Evolutionary conservation across 805 yeast genomes (phyloP).

Genomic region (Wickerhamiella parazyma): DNA sequence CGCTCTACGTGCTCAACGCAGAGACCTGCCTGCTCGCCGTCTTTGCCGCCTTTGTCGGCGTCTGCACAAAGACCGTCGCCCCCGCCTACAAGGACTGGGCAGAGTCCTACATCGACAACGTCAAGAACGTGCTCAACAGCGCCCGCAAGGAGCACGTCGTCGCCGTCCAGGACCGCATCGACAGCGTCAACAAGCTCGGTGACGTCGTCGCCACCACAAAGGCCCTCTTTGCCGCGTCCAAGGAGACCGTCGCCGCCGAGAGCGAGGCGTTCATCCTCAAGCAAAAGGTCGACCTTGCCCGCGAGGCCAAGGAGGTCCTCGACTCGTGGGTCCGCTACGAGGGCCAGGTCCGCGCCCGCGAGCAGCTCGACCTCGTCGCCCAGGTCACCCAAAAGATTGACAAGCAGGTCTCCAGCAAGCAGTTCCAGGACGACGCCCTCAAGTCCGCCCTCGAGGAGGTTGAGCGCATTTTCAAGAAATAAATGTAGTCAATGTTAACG

Average conservation of each 20-base stretch:
- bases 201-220: slow-evolving; percentile 87
- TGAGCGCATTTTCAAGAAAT: slow-evolving; percentile 54
- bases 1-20: slow-evolving; percentile 83
- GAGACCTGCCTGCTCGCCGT: slow-evolving; percentile 78
- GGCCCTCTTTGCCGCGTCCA: slow-evolving; percentile 82
- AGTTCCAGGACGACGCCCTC: slow-evolving; percentile 87
- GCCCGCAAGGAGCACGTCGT: slow-evolving; percentile 83
- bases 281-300: slow-evolving; percentile 76
- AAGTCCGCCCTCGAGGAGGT: slow-evolving; percentile 84
- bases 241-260: slow-evolving; percentile 93
- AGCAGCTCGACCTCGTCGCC: slow-evolving; percentile 83
- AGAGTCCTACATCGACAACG: slow-evolving; percentile 66
- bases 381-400: slow-evolving; percentile 80
- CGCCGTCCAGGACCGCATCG: slow-evolving; percentile 89
- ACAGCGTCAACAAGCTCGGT: slow-evolving; percentile 72
- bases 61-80: slow-evolving; percentile 76
- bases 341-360: slow-evolving; percentile 87
- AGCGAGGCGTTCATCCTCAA: slow-evolving; percentile 86
- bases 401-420: slow-evolving; percentile 68
- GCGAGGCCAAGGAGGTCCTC: slow-evolving; percentile 86
- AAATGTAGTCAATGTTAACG: background rate
- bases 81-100: slow-evolving; percentile 95
- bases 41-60: slow-evolving; percentile 61
- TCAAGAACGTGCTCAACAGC: slow-evolving; percentile 66
- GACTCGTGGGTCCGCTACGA: slow-evolving; percentile 99